Evolutionary conservation across 768 basidiomycete species (phyloP).

Genomic region (Agaricus blazei): DNA sequence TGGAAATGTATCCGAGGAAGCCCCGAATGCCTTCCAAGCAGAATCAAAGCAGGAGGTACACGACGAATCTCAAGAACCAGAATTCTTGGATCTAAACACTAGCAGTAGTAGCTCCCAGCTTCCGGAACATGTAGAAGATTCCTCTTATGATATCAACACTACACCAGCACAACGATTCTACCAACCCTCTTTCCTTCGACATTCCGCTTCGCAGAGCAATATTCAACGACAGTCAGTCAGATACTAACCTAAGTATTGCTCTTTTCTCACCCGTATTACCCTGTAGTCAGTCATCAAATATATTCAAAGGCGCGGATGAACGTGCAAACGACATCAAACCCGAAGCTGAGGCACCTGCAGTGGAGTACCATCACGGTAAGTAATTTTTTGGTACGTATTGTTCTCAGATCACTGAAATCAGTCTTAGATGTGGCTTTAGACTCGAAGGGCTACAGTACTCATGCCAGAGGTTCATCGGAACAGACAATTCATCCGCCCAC

Average conservation of each 20-base stretch:
- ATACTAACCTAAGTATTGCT: background rate
- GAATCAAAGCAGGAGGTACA: conserved; percentile 15
- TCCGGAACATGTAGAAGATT: conserved; percentile 16
- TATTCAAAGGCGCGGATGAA: conserved; percentile 43
- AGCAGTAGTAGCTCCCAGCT: conserved; percentile 19
- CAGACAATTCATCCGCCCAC: conserved; percentile 31
- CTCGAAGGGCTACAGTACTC: conserved; percentile 74
- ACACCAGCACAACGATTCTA: conserved; percentile 28
- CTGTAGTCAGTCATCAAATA: conserved; percentile 27
- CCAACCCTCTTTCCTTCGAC: conserved; percentile 22
- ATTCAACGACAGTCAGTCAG: conserved; percentile 18
- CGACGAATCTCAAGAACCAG: conserved; percentile 49
- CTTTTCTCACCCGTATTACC: conserved; percentile 29
- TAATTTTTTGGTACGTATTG: background rate
- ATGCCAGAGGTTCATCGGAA: conserved; percentile 34
- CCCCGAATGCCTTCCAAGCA: background rate
- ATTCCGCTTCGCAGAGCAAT: conserved; percentile 26
- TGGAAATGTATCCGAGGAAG: conserved; percentile 9
- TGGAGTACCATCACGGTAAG: conserved; percentile 59
- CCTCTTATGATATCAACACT: conserved; percentile 13
- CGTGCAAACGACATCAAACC: conserved; percentile 37
- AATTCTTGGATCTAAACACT: conserved; percentile 82
- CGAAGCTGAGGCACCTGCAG: conserved; percentile 44
- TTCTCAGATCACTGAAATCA: background rate
- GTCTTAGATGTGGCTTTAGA: conserved; percentile 72